Conservation (phyloP, 768 basidiomycete species). For the Rhizopogon vinicolor region DNA sequence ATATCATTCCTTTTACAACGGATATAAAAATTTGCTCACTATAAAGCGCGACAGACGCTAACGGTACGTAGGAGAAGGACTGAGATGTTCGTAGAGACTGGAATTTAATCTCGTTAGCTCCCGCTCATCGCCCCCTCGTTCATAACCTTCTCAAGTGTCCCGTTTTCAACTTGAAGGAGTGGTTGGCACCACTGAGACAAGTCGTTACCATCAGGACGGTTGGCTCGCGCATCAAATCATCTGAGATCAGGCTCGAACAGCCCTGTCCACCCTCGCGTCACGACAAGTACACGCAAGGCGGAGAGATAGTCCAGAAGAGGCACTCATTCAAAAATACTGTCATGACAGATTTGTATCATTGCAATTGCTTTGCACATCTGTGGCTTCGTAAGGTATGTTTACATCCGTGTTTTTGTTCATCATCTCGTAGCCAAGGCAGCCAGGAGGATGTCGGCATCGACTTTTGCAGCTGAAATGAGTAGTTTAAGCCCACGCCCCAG, state of each 20-base stretch:
- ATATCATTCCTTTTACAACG: too few relatives aligned
- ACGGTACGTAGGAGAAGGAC: too few relatives aligned
- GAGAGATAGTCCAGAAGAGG: conserved; percentile 12
- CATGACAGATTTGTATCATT: not conserved
- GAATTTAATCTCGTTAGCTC: too few relatives aligned
- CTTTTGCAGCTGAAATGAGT: conserved; percentile 48
- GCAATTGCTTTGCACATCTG: not conserved
- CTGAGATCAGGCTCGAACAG: conserved; percentile 27
- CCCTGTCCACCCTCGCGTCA: conserved; percentile 35
- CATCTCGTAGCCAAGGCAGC: conserved; percentile 47
- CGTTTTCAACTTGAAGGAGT: conserved; percentile 11
- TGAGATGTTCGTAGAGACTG: too few relatives aligned
- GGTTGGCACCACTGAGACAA: conserved; percentile 51
- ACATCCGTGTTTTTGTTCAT: not conserved
- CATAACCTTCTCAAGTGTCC: not conserved
- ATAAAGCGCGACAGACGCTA: too few relatives aligned
- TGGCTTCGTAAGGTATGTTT: not conserved
- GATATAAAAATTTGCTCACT: too few relatives aligned
- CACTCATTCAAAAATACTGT: not conserved
- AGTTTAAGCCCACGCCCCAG: not conserved
- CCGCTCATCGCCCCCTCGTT: too few relatives aligned
- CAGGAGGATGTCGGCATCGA: conserved; percentile 58
- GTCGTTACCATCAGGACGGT: not conserved
- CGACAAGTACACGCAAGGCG: conserved; percentile 26
- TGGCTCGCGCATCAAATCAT: conserved; percentile 23